Evolutionary conservation across 108 stramenopile species (phyloP), one percentile per base, ranked within the genome.

Genomic region (Mediolabrus comicus): DNA sequence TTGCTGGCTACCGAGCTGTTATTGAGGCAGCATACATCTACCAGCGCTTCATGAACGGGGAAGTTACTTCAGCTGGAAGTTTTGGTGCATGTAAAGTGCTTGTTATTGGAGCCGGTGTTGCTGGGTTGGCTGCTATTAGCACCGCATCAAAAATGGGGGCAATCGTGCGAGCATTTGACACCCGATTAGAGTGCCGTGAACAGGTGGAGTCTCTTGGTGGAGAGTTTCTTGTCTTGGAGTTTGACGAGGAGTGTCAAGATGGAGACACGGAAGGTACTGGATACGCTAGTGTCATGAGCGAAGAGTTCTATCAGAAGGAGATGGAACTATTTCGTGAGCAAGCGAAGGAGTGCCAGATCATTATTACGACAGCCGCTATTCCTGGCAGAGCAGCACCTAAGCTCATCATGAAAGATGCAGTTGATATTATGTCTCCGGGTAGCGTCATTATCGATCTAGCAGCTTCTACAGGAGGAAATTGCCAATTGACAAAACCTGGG

Each of bases 231-330:
- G 66, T 83, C 25, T 70, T 83, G 3, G 54, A 83, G 22, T 86
- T 86, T 75, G 62, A 52, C 19, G 84, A 90, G 28, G 94, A 89
- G 4, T 16, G 19, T n/a, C 69, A 77, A 43, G 89, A 85, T 19
- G 89, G 84, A 13, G 41, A 41, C 10, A 17, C 17, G 41, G 41
- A 41, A 41, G 78, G 61, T 0, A 31, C 77, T 28, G 96, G 96
- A 25, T 97, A 97, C 67, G 94, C 96, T 75, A 95, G 93, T 84
- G 89, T 92, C 51, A 95, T 94, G 95, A 88, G 86, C 72, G 74
- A 87, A 2, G 89, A 75, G 16, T 95, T 86, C 71, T 84, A 87
- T 59, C 53, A 82, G 52, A 81, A 79, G 59, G 87, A 85, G 60
- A 85, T 84, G 83, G 82, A 86, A 63, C 74, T 90, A 83, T 88